Evolutionary conservation across 2,329 filamentous ascomycete species (phyloP).

Genomic region (Cladosporium colombiae): DNA sequence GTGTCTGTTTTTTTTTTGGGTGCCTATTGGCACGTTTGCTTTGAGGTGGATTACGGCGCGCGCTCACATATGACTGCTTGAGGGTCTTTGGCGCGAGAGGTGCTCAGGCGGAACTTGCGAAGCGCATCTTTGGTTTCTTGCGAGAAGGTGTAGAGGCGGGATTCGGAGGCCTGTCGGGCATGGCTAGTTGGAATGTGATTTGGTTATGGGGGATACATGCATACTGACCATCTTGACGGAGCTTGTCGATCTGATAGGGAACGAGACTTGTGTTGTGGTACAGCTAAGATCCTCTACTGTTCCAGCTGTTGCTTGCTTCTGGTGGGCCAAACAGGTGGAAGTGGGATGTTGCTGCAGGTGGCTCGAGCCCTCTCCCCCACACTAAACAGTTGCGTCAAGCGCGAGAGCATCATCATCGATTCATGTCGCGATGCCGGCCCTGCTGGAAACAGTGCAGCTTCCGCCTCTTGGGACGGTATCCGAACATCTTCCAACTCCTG

Average conservation of each 20-base stretch:
- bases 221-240: conserved; percentile 7
- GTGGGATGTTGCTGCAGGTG: conserved; percentile 5
- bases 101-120: conserved; percentile 90
- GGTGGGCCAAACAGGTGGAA: neutral
- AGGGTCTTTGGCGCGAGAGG: conserved; percentile 79
- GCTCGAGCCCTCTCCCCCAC: conserved; percentile 11
- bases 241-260: neutral
- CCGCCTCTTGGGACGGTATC: neutral
- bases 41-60: no score
- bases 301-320: neutral
- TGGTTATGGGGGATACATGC: neutral
- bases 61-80: conserved; percentile 91
- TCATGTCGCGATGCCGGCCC: neutral
- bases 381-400: neutral
- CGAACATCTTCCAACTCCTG: neutral
- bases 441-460: neutral
- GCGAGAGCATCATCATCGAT: neutral
- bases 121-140: conserved; percentile 85
- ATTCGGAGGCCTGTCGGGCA: conserved; percentile 66
- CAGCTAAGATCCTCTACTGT: no score
- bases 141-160: conserved; percentile 89
- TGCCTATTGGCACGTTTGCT: neutral
- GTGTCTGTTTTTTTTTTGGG: neutral
- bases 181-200: neutral
- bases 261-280: neutral